These are phyloP conservation scores for Daphne laureola DNA, from an alignment of 441 rosid genomes.

Conservation along the genomic window DNA sequence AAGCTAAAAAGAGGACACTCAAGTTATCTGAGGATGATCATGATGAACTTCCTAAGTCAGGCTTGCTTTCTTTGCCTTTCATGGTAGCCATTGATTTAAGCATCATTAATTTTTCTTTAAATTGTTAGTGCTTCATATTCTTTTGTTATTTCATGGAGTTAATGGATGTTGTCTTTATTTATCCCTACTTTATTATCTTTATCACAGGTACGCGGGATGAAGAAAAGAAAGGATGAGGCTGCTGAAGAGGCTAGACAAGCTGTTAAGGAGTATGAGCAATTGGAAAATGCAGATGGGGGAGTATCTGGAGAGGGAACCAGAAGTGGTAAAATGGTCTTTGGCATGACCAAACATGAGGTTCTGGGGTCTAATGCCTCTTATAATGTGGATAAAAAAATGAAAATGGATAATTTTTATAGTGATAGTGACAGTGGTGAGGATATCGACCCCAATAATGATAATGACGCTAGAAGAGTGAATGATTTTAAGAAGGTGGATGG, in stretches of 20 bases:
- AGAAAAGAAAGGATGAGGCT: conserved; percentile 62
- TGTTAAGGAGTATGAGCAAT: conserved; percentile 65
- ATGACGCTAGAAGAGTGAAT: conserved; percentile 20
- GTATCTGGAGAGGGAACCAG: conserved; percentile 21
- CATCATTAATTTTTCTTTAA: neutral
- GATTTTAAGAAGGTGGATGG: conserved; percentile 24
- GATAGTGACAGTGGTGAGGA: conserved; percentile 64
- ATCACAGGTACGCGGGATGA: conserved; percentile 63
- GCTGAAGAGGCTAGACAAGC: conserved; percentile 69
- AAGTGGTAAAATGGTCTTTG: conserved; percentile 81
- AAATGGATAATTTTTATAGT: conserved; percentile 36
- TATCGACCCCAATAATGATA: conserved; percentile 30
- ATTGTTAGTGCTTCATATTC: conserved; percentile 10
- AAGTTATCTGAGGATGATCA: conserved; percentile 55
- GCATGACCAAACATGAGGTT: conserved; percentile 41
- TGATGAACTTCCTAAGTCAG: conserved; percentile 56
- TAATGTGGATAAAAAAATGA: conserved; percentile 30
- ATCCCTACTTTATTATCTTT: conserved; percentile 12
- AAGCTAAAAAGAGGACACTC: conserved; percentile 70
- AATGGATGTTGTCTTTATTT: neutral
- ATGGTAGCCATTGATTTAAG: conserved; percentile 47
- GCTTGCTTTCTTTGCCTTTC: conserved; percentile 84
- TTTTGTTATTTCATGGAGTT: conserved; percentile 2
- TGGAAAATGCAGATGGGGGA: conserved; percentile 39
- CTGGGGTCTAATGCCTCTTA: conserved; percentile 25